Evolutionary conservation across 345 rosid genomes (phyloP).

Genomic region (Geranium brycei): DNA sequence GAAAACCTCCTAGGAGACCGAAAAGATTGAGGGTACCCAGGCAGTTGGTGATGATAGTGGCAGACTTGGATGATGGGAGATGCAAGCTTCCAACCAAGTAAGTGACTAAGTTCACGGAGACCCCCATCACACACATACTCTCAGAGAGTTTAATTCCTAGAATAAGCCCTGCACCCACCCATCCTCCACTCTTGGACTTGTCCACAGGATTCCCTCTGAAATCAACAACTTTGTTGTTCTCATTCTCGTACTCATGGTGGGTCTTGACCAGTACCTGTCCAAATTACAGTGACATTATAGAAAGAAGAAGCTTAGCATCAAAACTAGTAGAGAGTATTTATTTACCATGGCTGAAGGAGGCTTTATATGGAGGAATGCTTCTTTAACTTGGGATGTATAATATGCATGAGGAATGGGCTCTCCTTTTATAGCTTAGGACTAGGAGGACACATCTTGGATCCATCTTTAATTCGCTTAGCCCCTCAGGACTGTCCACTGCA

Average conservation of each 20-base stretch:
- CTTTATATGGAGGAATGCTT: background rate
- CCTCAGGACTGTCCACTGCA: no score
- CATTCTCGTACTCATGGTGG: constrained; percentile 4
- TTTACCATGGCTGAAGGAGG: background rate
- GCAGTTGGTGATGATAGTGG: constrained; percentile 74
- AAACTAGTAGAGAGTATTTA: background rate
- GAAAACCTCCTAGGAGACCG: constrained; percentile 79
- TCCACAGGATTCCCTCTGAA: constrained; percentile 55
- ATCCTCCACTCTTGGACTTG: constrained; percentile 72
- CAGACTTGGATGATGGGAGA: constrained; percentile 65
- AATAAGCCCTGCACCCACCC: constrained; percentile 87
- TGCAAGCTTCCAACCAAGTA: constrained; percentile 74
- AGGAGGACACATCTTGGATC: no score
- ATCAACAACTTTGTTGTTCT: constrained; percentile 36
- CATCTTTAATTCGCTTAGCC: no score
- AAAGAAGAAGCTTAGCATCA: background rate
- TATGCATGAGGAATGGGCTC: no score
- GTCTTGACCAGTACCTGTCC: constrained; percentile 38
- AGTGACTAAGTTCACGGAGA: constrained; percentile 79
- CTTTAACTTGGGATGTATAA: background rate
- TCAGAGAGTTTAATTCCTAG: constrained; percentile 78
- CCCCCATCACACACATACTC: constrained; percentile 86
- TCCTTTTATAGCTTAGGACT: no score
- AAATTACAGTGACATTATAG: background rate
- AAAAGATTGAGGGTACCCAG: constrained; percentile 83